Evolutionary conservation across 2,329 filamentous ascomycete genomes (phyloP).

Genomic region (Aspergillus fumigatiaffinis): DNA sequence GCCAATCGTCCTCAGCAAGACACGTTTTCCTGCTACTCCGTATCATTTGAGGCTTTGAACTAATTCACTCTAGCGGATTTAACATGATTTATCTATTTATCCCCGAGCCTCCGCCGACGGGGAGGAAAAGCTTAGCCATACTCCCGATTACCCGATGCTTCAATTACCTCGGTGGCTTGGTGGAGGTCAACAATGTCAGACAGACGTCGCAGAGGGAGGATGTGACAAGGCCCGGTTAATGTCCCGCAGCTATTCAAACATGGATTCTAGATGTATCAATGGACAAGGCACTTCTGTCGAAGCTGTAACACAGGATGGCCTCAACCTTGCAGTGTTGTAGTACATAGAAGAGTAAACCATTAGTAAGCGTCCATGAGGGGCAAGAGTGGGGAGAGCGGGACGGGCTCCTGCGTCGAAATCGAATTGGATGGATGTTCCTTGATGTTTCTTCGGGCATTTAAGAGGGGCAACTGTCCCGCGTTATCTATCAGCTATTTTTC

Average conservation of each 20-base stretch:
- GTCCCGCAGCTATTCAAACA: not conserved
- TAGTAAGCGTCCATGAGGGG: not conserved
- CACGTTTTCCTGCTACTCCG: not conserved
- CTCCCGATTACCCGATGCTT: not conserved
- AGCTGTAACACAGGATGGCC: not conserved
- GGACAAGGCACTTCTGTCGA: not conserved
- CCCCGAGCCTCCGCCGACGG: not conserved
- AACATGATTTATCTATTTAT: not conserved
- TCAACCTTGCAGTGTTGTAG: not conserved
- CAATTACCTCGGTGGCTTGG: not conserved
- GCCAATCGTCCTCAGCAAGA: not conserved
- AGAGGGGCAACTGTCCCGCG: conserved; percentile 4
- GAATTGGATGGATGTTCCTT: not conserved
- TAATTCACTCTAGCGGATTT: not conserved
- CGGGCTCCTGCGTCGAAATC: not conserved
- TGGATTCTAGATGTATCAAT: not conserved
- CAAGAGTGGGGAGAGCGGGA: not conserved
- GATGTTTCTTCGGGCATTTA: conserved; percentile 3
- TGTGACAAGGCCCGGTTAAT: not conserved
- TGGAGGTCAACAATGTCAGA: not conserved
- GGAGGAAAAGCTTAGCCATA: not conserved
- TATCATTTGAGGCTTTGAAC: not conserved
- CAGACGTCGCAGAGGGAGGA: not conserved
- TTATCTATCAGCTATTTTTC: not conserved
- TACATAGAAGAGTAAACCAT: not conserved